Evolutionary conservation across 2,329 filamentous ascomycete genomes (phyloP), one percentile per base, ranked within the genome.

Genomic region (Colletotrichum australisinense): DNA sequence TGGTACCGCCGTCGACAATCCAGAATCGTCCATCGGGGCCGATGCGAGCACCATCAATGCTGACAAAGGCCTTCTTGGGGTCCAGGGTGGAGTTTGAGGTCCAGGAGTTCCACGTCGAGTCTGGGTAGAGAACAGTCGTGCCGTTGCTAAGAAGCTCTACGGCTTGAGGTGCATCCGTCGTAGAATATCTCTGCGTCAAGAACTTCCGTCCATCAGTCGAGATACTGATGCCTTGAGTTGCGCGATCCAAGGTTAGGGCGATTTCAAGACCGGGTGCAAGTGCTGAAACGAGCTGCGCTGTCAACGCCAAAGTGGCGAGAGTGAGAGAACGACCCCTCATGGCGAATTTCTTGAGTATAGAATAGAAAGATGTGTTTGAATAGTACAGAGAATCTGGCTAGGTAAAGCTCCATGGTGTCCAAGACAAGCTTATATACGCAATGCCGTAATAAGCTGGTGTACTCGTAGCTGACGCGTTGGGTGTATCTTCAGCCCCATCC

Each of bases 211-310:
- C 66, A 22, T 42, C 35, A 2, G 57, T 55, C 6, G 66, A 68
- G 49, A 68, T 68, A 32, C 52, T 49, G 58, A 68, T 68, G 22
- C 66, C 66, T 38, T 68, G 58, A 22, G 66, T 63, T 5, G 66
- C 58, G 22, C 53, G 53, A 2, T 68, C 66, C 12, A 68, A 49
- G 0, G 49, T 58, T 2, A 49, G n/a, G 6, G 66, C 66, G 24
- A 63, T 32, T 7, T 62, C 12, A 26, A 68, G 66, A 12, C 58
- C 66, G 1, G 30, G 35, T 19, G 49, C 57, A 16, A 49, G 28
- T 5, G 58, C 66, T 26, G 53, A 53, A 5, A 24, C 49, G 49
- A 53, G 22, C 22, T 9, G 8, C 9, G 8, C 12, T n/a, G 49
- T 22, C 4, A 2, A 53, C 19, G 53, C 53, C 26, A 56, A 19